Base-by-base conservation (phyloP, 305 asterid species). In the Fraxinus nigra region DNA sequence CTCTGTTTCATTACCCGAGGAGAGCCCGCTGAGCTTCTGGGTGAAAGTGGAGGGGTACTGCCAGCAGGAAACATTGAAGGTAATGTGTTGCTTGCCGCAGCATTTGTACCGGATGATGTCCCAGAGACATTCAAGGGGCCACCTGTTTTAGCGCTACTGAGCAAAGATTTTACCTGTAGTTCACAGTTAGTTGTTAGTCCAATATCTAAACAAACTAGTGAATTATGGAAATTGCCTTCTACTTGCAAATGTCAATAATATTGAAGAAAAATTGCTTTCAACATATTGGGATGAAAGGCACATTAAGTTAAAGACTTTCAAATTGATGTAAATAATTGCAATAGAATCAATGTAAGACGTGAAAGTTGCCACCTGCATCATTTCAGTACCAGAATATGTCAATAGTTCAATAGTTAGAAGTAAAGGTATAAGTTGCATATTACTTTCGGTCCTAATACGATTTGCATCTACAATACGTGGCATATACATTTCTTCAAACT, bases 61-160 rank as follows among this genome's bases (percentile, higher is more conserved):
- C 98, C 98, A 85, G 98, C 97, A 72, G 99, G 92, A 89, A 97
- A 97, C 97, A 94, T 94, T 24, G 99, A 94, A 82, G 98, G 99
- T 85, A 97, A 81, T 63, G 97, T 80, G 88, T 88, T 97, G 88
- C 86, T 89, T 56, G 92, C 79, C 73, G 90, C 92, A 80, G 92
- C 83, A 88, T 87, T 94, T 81, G 97, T 77, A 85, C 92, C 89
- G 34, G 94, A 84, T 76, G 96, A 85, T 77, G 92, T 79, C 84
- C 94, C 98, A 46, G 95, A 83, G 61, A 79, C 91, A 87, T 85
- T 90, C 83, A 94, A 82, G 6, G 97, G 88, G 87, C 92, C 90
- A 72, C 90, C 95, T 78, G 87, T 92, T 85, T 88, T 93, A 70
- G 98, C 95, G 85, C 89, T 96, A 84, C 84, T 90, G 43, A 97